Evolutionary conservation across 1,139 yeast genomes (phyloP), one percentile per base, ranked within the genome.

Genomic region (Candida tropicalis): DNA sequence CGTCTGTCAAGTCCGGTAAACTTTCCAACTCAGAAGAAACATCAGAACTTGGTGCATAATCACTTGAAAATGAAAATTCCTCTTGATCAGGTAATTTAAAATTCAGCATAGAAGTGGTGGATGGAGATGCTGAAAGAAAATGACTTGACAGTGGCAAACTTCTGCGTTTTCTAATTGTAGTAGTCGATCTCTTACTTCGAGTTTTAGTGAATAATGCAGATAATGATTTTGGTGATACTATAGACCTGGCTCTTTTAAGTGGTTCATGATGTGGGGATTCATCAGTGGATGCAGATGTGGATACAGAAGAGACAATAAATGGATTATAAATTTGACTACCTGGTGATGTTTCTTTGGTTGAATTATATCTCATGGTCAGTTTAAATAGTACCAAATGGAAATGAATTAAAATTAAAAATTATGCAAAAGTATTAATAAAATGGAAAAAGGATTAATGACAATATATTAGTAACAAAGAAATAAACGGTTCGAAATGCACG

Each of bases 1-100:
- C 49, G 31, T 62, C 65, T 17, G 68, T 58, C 36, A 62, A 60
- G 48, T 68, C 74, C 1, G 73, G 72, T 28, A 68, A 58, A 4
- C 72, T 66, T 43, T 69, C 75, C 39, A 65, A 58, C 43, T 69
- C 75, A 7, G 66, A 58, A 50, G 52, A 31, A 20, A 47, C 35
- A 25, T 59, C 53, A 16, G 46, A 35, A 36, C 26, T 12, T 17
- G 39, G 23, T 12, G 16, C 13, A 22, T 17, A 16, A 25, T 24
- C 33, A 20, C 33, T 36, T 18, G 35, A 44, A 40, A 57, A 54
- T 5, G 56, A 51, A 43, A 59, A 61, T 35, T 57, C 59, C 26
- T 53, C 53, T 15, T 45, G 48, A 35, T 42, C 35, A 16, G 42
- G 48, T n/a, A 46, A 43, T 29, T 40, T 43, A 16, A 37, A 34